Percentiles rank a stretch among this genome's conserved stretches.
These are phyloP conservation scores for Phytophthora cactorum DNA, from an alignment of 352 stramenopile species.

Conservation along the genomic window DNA sequence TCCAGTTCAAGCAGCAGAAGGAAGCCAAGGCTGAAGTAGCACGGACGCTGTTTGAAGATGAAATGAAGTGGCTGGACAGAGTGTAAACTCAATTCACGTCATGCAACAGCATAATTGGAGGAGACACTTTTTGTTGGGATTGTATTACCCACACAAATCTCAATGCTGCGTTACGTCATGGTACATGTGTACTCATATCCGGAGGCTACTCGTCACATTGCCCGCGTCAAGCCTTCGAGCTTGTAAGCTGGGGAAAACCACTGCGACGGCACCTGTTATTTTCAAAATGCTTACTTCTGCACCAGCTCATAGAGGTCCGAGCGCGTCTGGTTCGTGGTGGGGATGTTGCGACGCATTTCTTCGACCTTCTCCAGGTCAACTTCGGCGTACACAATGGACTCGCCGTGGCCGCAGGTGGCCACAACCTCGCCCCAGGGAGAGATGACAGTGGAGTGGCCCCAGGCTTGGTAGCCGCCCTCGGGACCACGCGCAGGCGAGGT, in stretches of 20 bases:
- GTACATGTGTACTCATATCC: slow-evolving; percentile 9
- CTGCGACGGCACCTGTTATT: slow-evolving; percentile 5
- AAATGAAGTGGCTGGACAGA: slow-evolving; percentile 81
- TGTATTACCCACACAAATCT: slow-evolving; percentile 36
- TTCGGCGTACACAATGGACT: slow-evolving; percentile 95
- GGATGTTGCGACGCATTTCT: slow-evolving; percentile 97
- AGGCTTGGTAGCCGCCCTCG: slow-evolving; percentile 97
- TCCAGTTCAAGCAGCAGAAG: slow-evolving; percentile 82
- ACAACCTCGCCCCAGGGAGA: slow-evolving; percentile 98
- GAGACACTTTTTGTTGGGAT: slow-evolving; percentile 22
- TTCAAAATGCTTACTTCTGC: slow-evolving; percentile 62
- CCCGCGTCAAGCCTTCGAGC: background rate
- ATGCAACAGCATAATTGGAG: slow-evolving; percentile 19
- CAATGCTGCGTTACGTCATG: slow-evolving; percentile 30
- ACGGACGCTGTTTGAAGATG: slow-evolving; percentile 68
- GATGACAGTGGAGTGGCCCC: slow-evolving; percentile 98
- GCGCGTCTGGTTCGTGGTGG: slow-evolving; percentile 94
- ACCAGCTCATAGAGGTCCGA: slow-evolving; percentile 95
- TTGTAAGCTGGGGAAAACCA: background rate
- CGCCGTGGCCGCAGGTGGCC: slow-evolving; percentile 93
- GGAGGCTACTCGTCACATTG: background rate
- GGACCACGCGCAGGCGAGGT: slow-evolving; percentile 95
- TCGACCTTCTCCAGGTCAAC: slow-evolving; percentile 95
- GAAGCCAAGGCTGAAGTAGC: slow-evolving; percentile 65
- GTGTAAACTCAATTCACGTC: slow-evolving; percentile 23